Base-by-base conservation (phyloP, 805 yeast species). In the Teunomyces gatunensis region DNA sequence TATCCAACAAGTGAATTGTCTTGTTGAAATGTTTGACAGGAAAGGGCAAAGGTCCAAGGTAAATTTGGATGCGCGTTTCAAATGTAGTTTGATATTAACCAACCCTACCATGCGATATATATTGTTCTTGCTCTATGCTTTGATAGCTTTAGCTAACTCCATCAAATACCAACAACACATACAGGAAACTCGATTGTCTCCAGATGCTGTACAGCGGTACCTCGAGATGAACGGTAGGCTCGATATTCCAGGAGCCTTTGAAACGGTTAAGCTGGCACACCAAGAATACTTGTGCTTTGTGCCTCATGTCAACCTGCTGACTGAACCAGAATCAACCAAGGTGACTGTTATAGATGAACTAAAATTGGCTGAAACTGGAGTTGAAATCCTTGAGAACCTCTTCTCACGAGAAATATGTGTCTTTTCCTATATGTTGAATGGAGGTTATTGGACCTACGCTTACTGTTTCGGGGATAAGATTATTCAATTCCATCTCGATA, bases 401-500 rank as follows among this genome's bases (percentile, higher is more conserved):
- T 62, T 68, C 47, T 45, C 55, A 12, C 51, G 53, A 7, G 34
- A 54, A 3, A 39, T 44, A 5, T 68, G 74, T 47, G 47, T 59
- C 1, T 63, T 57, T 48, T 56, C 61, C 4, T 54, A 55, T 29
- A 61, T 58, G 4, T 41, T 57, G 13, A 57, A 58, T 34, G 68
- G 70, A 32, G 77, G 74, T n/a, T 81, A 78, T 58, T 81, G 85
- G 84, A 74, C 77, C 10, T 79, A 75, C 52, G 75, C 71, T 3
- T 73, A 72, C 45, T 80, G 85, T 55, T 72, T 67, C 49, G 79
- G 77, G 5, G 74, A 70, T 48, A 68, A 71, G 39, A 58, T 81
- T 33, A 64, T 71, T 11, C 87, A 81, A 57, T 78, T 71, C 58
- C 83, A 78, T 52, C 68, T 68, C 37, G 62, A 61, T 18, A 28